Evolutionary conservation across 2,329 filamentous ascomycete genomes (phyloP), one percentile per base, ranked within the genome.

Genomic region (Fusarium kyushuense): DNA sequence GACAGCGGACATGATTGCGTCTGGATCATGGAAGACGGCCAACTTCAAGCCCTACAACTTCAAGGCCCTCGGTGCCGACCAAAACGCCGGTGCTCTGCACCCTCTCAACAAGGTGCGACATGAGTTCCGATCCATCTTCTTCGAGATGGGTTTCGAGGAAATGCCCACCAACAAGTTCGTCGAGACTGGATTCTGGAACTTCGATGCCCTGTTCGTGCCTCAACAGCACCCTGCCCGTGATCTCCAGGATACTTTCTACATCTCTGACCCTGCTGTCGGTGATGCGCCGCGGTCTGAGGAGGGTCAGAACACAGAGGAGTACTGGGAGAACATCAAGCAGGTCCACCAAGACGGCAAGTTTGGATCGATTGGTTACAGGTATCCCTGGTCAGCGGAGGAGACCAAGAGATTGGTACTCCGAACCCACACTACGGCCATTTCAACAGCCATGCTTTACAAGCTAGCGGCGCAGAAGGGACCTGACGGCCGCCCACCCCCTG

Each of bases 131-230:
- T 92, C 96, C 77, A 97, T 99, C 78, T 99, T 99, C 89, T 98
- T 99, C 82, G 94, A 97, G 79, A 97, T 97, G 90, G 96, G 95
- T 54, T 99, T 98, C 83, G 90, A 95, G 76, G 96, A 99, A 84
- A 98, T 99, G 96, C 92, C 94, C 16, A 97, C 95, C 49, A 91
- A 92, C 81, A 89, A 92, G 79, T 97, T 90, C 78, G 94, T 98
- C 67, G 96, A 99, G 82, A 95, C 94, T 14, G 94, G 95, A 46
- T 97, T 98, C 89, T 99, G 96, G 94, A 98, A 98, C 82, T 98
- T 98, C 80, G 95, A 98, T 77, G 90, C 94, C 25, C 92, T 99
- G 67, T 97, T 95, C 80, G 95, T 98, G 54, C 95, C 95, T 30
- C 96, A 79, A 82, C 96, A 99, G 85, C 96, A 99, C 80, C 96